These are phyloP conservation scores for Nemania bipapillata DNA, from an alignment of 2,329 filamentous ascomycete genomes.

Conservation along the genomic window DNA sequence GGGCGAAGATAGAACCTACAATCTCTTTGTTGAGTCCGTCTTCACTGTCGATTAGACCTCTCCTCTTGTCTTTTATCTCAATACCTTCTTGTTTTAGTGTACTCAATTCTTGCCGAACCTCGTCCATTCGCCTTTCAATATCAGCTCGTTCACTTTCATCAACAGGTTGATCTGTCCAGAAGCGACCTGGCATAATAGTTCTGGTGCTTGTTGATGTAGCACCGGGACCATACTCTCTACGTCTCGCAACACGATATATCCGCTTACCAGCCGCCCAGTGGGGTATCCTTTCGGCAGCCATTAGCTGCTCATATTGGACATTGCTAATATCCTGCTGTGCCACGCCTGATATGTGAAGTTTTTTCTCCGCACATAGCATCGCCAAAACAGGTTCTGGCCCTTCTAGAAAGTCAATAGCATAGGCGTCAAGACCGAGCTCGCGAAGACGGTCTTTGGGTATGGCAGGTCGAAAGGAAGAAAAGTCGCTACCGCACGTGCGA, in stretches of 20 bases:
- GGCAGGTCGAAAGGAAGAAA: constrained; percentile 66
- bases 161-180: constrained; percentile 82
- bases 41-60: constrained; percentile 55
- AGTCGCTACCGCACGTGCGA: constrained; percentile 67
- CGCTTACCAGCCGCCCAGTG: constrained; percentile 76
- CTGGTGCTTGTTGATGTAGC: constrained; percentile 76
- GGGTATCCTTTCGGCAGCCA: constrained; percentile 66
- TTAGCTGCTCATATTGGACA: constrained; percentile 74
- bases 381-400: constrained; percentile 86
- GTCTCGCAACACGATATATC: constrained; percentile 72
- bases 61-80: constrained; percentile 54
- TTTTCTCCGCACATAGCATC: constrained; percentile 82
- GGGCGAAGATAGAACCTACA: constrained; percentile 51
- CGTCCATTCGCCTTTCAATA: constrained; percentile 64
- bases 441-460: constrained; percentile 66
- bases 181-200: constrained; percentile 68
- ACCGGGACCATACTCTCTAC: constrained; percentile 81
- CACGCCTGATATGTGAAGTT: constrained; percentile 75
- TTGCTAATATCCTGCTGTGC: constrained; percentile 71
- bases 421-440: constrained; percentile 77
- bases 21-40: constrained; percentile 59
- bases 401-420: constrained; percentile 79
- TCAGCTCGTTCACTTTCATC: constrained; percentile 73
- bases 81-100: constrained; percentile 52
- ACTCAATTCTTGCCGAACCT: constrained; percentile 54